Evolutionary conservation across 768 basidiomycete species (phyloP), one percentile per base, ranked within the genome.

Genomic region (Tylopilus felleus): DNA sequence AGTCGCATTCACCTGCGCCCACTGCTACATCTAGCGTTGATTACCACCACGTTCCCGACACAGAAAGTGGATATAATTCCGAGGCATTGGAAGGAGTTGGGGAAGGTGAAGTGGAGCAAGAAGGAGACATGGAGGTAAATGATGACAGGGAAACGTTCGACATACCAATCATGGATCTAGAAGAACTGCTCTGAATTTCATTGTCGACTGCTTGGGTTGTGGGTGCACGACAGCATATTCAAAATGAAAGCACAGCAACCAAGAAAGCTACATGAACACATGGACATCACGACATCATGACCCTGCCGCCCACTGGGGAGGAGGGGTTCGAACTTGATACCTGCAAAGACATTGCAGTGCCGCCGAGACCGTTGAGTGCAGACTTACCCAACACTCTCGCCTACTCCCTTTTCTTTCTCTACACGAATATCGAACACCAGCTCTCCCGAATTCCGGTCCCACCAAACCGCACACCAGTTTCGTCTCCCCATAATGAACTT

Each of bases 401-500:
- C 96, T 31, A 74, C 52, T 0, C 96, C 96, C 64, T 91, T 94
- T 59, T 78, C 76, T 60, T 80, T 88, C 71, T 99, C 96, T 10
- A 98, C 84, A 1, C 89, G 82, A 62, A 98, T 83, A 60, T 93
- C 88, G 58, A 90, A 98, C 8, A 81, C 71, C 60, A 98, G 62
- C 6, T 88, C 86, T 0, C 86, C 85, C 6, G 80, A 78, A 2
- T 62, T 48, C 14, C 68, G 62, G 41, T 89, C 81, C 74, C 81
- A 85, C 29, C 77, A 71, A 8, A 90, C 82, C 35, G 78, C 77
- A 64, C 89, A 88, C 85, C 92, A 98, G 68, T 98, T 98, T 35
- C 95, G 80, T 51, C 82, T 75, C 2, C 90, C 92, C 85, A 94
- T 94, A 53, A 97, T 85, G 62, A 79, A 85, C 63, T 84, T 89